Base-by-base conservation (phyloP, 139 green algal genomes). In the Coelastrella sp. region DNA sequence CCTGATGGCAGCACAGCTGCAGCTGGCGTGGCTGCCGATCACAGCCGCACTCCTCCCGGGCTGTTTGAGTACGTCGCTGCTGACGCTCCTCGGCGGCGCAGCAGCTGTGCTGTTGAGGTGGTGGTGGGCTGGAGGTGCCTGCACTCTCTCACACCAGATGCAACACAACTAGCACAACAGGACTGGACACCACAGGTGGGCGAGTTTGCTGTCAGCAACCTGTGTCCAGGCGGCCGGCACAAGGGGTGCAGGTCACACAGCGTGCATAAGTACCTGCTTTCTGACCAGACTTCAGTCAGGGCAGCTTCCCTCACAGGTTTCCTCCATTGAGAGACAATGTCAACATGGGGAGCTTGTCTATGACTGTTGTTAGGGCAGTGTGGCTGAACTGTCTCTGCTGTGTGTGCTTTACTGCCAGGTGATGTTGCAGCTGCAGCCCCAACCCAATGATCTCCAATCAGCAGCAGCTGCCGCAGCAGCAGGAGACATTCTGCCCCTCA, bases 91-190 rank as follows among this genome's bases (percentile, higher is more conserved):
- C 19, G 85, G 6, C 24, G 84, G 66, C 35, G 84, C 72, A 82
- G 70, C 35, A 82, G 78, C 56, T 95, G 88, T 82, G 83, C 89
- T 17, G n/a, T 95, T 4, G 94, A 97, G 91, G 90, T 94, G 6
- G 17, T 83, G 1, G 93, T 92, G 3, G 91, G 93, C 59, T 97
- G 95, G 93, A 56, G 76, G 0, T 61, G 78, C 12, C 70, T 96
- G 60, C 76, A 86, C 75, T 93, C 89, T 27, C 93, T 97, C 4
- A 95, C 94, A 3, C 95, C 96, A 0, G 96, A 98, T 63, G 95
- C 95, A 56, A 96, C 95, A 5, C 95, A 98, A 90, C 91, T 97
- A 63, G 93, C 95, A 7, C 91, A 96, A 56, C 75, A 91, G 6
- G 11, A 57, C 56, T 97, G 95, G 95, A 78, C 60, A 81, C 94